Evolutionary conservation across 1,284 basidiomycete genomes (phyloP).

Genomic region (Xerocomus minutiporus): DNA sequence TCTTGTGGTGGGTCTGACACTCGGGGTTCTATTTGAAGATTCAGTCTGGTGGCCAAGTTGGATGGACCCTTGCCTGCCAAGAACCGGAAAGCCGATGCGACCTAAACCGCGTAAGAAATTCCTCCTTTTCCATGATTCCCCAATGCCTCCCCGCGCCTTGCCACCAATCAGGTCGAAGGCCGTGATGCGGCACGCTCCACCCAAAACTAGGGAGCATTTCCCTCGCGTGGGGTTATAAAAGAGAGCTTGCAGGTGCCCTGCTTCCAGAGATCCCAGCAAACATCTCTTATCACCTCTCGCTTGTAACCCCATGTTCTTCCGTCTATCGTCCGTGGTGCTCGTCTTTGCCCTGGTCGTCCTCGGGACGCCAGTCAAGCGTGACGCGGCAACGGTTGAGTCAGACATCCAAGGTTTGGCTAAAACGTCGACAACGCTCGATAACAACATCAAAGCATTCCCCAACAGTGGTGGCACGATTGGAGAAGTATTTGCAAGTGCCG

Average conservation of each 20-base stretch:
- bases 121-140: not conserved
- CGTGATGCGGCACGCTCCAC: not conserved
- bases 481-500: not conserved
- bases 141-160: too few relatives aligned
- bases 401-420: not conserved
- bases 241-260: not conserved
- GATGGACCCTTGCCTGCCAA: not conserved
- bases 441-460: not conserved
- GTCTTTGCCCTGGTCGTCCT: slow-evolving; percentile 10
- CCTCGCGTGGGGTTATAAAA: not conserved
- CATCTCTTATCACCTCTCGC: not conserved
- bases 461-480: fast-evolving
- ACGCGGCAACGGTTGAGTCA: not conserved
- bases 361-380: slow-evolving; percentile 13
- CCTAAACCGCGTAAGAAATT: not conserved
- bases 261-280: not conserved
- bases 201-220: not conserved
- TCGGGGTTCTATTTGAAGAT: not conserved
- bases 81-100: not conserved
- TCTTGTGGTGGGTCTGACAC: not conserved
- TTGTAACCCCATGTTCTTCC: slow-evolving; percentile 9
- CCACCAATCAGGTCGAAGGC: too few relatives aligned
- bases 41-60: not conserved
- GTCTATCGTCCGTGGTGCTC: slow-evolving; percentile 7
- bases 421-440: not conserved